Conservation (phyloP, 2,329 filamentous ascomycete genomes). For the Diplodia mutila region DNA sequence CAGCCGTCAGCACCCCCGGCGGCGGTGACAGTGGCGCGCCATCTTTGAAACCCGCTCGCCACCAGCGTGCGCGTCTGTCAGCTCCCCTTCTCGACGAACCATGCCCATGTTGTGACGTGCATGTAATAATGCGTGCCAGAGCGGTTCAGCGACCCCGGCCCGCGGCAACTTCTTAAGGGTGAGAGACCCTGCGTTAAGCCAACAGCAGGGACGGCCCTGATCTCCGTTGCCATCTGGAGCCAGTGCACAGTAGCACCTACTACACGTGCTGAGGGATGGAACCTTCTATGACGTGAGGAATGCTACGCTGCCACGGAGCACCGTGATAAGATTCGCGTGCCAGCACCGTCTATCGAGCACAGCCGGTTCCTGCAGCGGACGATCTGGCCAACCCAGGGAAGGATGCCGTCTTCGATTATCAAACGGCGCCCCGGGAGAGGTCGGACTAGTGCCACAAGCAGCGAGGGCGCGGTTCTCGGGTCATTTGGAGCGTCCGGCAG, state of each 20-base stretch:
- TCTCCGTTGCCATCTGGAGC: not conserved
- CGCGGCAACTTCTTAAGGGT: not conserved
- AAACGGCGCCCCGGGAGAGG: conserved; percentile 1
- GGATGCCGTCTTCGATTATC: conserved; percentile 13
- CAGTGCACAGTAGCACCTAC: not conserved
- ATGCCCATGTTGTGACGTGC: conserved; percentile 11
- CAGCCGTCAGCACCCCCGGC: not conserved
- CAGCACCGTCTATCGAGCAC: conserved; percentile 1
- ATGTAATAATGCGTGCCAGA: conserved; percentile 3
- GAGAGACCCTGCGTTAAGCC: not conserved
- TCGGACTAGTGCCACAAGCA: conserved; percentile 19
- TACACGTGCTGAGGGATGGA: not conserved
- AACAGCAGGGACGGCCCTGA: not conserved
- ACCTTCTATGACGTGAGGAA: conserved; percentile 9
- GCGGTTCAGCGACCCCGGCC: conserved; percentile 1
- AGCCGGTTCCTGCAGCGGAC: conserved; percentile 21
- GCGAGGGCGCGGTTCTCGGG: conserved; percentile 16
- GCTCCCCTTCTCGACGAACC: not conserved
- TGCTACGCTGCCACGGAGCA: not conserved
- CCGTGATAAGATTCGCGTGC: conserved; percentile 13
- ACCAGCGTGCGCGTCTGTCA: conserved; percentile 11
- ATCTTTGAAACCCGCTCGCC: conserved; percentile 4
- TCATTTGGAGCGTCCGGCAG: conserved; percentile 4
- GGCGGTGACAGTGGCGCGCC: not conserved
- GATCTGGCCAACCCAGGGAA: conserved; percentile 16